A percentile compares a stretch with the other conserved stretches of the same genome.
These are phyloP conservation scores for Somion occarium DNA, from an alignment of 1,284 basidiomycete species.

Conservation along the genomic window DNA sequence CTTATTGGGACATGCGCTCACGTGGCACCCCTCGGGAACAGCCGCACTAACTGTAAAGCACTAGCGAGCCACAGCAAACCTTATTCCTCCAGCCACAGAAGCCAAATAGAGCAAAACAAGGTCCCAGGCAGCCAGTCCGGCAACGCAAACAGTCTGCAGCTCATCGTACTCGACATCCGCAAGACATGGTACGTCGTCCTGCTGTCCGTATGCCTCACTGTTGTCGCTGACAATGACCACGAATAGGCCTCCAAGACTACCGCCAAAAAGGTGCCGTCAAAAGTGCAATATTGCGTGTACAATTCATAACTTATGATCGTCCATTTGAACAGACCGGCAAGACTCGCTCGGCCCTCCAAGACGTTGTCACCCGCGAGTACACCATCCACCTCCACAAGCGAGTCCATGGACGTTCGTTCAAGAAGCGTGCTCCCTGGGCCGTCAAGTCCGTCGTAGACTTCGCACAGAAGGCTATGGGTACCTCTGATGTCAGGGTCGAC, in stretches of 20 bases:
- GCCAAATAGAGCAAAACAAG: slow-evolving; percentile 26
- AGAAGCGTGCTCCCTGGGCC: slow-evolving; percentile 92
- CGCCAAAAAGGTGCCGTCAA: slow-evolving; percentile 33
- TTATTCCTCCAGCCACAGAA: slow-evolving; percentile 22
- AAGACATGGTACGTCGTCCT: slow-evolving; percentile 55
- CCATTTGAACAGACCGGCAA: slow-evolving; percentile 59
- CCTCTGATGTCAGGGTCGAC: slow-evolving; percentile 87
- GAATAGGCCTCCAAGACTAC: slow-evolving; percentile 30
- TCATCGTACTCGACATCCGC: slow-evolving; percentile 38
- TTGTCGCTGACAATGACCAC: slow-evolving; percentile 14
- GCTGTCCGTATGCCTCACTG: slow-evolving; percentile 4
- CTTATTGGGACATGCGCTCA: not conserved
- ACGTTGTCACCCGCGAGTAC: slow-evolving; percentile 96
- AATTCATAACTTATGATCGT: not conserved
- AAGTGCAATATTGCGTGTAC: not conserved
- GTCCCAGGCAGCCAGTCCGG: slow-evolving; percentile 4
- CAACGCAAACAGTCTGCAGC: slow-evolving; percentile 14
- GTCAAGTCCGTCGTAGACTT: slow-evolving; percentile 90
- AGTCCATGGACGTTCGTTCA: slow-evolving; percentile 87
- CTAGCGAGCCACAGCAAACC: slow-evolving; percentile 30
- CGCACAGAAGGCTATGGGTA: slow-evolving; percentile 92
- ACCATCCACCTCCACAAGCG: slow-evolving; percentile 94
- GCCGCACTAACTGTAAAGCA: slow-evolving; percentile 29
- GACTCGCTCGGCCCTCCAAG: slow-evolving; percentile 89
- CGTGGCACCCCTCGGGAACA: not conserved